These are phyloP conservation scores for Sarocladium oryzae DNA, from an alignment of 2,329 filamentous ascomycete genomes.

Conservation along the genomic window DNA sequence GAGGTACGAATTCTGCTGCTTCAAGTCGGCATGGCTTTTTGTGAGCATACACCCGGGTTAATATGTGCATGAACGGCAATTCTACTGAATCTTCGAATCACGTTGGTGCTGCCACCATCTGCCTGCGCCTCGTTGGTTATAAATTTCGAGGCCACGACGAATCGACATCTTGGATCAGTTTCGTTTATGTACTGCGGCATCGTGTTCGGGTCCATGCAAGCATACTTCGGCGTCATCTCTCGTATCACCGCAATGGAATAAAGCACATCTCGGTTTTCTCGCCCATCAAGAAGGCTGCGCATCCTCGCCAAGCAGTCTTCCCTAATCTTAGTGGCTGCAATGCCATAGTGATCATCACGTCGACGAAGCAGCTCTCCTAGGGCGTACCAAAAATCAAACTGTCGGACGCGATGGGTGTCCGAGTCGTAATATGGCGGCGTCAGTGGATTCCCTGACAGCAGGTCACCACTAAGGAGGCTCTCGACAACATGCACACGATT, in stretches of 20 bases:
- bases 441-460: slow-evolving; percentile 52
- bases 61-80: slow-evolving; percentile 57
- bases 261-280: slow-evolving; percentile 83
- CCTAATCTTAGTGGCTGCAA: slow-evolving; percentile 40
- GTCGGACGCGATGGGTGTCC: slow-evolving; percentile 50
- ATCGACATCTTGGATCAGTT: slow-evolving; percentile 57
- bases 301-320: slow-evolving; percentile 60
- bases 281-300: slow-evolving; percentile 66
- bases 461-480: slow-evolving; percentile 66
- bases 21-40: slow-evolving; percentile 18
- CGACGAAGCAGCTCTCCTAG: slow-evolving; percentile 59
- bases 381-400: slow-evolving; percentile 77
- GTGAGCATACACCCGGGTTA: slow-evolving; percentile 43
- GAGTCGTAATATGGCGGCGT: slow-evolving; percentile 41
- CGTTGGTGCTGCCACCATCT: slow-evolving; percentile 65
- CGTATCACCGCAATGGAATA: slow-evolving; percentile 82
- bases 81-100: slow-evolving; percentile 63
- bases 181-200: slow-evolving; percentile 58
- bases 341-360: slow-evolving; percentile 46
- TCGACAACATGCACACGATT: slow-evolving; percentile 72
- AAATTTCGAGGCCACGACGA: slow-evolving; percentile 64
- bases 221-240: slow-evolving; percentile 55
- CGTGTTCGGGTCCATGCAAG: slow-evolving; percentile 49
- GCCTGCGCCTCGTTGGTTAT: slow-evolving; percentile 57
- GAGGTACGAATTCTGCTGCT: background rate